Base-by-base conservation (phyloP, 2,329 filamentous ascomycete genomes). In the Apiospora malaysiana region DNA sequence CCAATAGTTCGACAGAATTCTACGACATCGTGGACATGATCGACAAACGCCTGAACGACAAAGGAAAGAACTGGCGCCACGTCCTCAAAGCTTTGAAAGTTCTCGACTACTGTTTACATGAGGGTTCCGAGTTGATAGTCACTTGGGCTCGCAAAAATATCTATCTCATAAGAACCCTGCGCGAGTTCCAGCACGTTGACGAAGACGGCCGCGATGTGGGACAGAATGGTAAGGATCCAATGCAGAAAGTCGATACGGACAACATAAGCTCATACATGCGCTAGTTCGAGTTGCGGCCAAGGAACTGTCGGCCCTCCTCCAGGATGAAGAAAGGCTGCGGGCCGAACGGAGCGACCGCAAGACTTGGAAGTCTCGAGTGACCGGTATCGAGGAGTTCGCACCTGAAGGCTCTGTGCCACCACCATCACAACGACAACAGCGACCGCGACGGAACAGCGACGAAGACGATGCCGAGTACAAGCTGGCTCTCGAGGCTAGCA, bases 11-110 rank as follows among this genome's bases (percentile, higher is more conserved):
- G 46, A 95, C 93, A 83, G 96, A 98, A 82, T 99, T 99, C 85
- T 97, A 97, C 85, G 95, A 99, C 81, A 98, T 99, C 78, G 97
- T 99, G 92, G 96, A 99, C 82, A 99, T 99, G 94, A 87, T 99
- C 76, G 96, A 99, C 84, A 98, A 98, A 86, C 92, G 96, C 76
- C 86, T 99, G 79, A 99, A 99, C 78, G 96, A 99, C 83, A 98
- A 99, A 83, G 96, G 96, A 79, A 99, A 98, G 88, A 99, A 99
- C 82, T 99, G 96, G 96, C 92, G 96, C 77, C 96, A 99, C 81
- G 96, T 99, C 16, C 86, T 99, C 72, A 99, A 99, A 84, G 97
- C 96, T 56, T 87, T 99, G 76, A 99, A 99, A 82, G 96, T 99
- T 69, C 88, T 98, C 71, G 96, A 99, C 82, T 99, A 99, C 83